Conservation (phyloP, 2,329 filamentous ascomycete genomes). For the Ascochyta rabiei region DNA sequence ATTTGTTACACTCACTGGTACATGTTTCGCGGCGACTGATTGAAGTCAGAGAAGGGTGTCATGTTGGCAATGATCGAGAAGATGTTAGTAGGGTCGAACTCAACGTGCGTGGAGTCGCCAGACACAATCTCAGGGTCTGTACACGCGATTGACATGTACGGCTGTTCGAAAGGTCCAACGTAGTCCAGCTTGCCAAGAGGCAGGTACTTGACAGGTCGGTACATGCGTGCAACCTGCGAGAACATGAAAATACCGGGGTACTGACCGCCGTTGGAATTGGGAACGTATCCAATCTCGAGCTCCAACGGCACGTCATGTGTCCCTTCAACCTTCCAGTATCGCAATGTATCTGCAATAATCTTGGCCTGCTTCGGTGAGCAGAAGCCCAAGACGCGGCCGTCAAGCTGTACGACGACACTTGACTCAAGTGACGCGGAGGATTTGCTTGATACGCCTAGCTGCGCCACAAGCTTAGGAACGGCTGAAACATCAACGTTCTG, state of each 20-base stretch:
- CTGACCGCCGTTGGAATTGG: conserved; percentile 85
- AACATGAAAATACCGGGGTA: conserved; percentile 97
- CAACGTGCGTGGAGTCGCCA: conserved; percentile 91
- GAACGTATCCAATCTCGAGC: conserved; percentile 91
- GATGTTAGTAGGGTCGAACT: conserved; percentile 94
- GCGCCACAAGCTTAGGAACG: conserved; percentile 74
- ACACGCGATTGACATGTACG: conserved; percentile 97
- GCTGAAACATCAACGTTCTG: conserved; percentile 73
- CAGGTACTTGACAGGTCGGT: conserved; percentile 89
- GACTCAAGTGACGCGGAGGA: conserved; percentile 82
- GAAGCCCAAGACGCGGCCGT: conserved; percentile 89
- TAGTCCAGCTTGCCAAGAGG: conserved; percentile 84
- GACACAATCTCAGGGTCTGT: conserved; percentile 85
- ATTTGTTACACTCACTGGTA: conserved; percentile 61
- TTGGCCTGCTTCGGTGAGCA: conserved; percentile 84
- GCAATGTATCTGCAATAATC: conserved; percentile 81
- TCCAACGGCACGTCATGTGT: conserved; percentile 78
- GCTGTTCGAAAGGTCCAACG: conserved; percentile 93
- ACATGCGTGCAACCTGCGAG: conserved; percentile 82
- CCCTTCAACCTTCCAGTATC: conserved; percentile 95
- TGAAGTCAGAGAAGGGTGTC: conserved; percentile 98
- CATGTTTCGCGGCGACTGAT: conserved; percentile 98
- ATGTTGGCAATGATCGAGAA: conserved; percentile 97
- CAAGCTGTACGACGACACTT: conserved; percentile 86
- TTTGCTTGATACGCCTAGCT: conserved; percentile 77